phyloP scores from a whole-genome alignment of 2,329 filamentous ascomycete genomes.

The Calonectria crousiana region DNA sequence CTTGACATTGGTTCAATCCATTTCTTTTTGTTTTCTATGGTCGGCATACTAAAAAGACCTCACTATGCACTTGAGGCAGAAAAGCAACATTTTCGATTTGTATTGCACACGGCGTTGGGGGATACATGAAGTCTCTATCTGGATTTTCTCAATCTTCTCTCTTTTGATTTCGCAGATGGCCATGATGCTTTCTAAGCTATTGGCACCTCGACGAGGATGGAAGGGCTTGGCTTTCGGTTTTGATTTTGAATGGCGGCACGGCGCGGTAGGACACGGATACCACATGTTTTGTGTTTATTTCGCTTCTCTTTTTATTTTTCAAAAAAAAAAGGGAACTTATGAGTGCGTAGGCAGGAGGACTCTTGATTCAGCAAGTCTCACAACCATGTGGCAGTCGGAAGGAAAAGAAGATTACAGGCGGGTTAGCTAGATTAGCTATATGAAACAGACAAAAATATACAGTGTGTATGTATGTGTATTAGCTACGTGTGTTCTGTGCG shows the following conservation, averaged over 20 bases:
- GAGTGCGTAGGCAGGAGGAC: neutral
- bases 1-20: neutral
- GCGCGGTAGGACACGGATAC: constrained; percentile 7
- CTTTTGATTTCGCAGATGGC: neutral
- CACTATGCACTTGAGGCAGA: neutral
- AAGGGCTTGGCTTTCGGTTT: neutral
- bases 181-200: neutral
- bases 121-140: neutral
- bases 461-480: constrained; percentile 15
- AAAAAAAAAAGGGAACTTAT: neutral
- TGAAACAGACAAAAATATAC: constrained; percentile 6
- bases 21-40: neutral
- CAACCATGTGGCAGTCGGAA: neutral
- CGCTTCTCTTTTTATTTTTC: neutral
- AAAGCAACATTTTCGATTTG: neutral
- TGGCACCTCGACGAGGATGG: neutral
- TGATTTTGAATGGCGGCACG: constrained; percentile 9
- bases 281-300: constrained; percentile 1
- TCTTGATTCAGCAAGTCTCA: neutral
- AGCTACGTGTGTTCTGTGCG: neutral
- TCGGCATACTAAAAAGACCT: constrained; percentile 8
- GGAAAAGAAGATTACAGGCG: neutral
- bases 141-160: neutral
- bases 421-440: constrained; percentile 8
- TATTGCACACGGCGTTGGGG: constrained; percentile 17